Percentiles rank a stretch among this genome's conserved stretches.
Conservation (phyloP, 2,329 filamentous ascomycete species). For the Bipolaris gigantea region DNA sequence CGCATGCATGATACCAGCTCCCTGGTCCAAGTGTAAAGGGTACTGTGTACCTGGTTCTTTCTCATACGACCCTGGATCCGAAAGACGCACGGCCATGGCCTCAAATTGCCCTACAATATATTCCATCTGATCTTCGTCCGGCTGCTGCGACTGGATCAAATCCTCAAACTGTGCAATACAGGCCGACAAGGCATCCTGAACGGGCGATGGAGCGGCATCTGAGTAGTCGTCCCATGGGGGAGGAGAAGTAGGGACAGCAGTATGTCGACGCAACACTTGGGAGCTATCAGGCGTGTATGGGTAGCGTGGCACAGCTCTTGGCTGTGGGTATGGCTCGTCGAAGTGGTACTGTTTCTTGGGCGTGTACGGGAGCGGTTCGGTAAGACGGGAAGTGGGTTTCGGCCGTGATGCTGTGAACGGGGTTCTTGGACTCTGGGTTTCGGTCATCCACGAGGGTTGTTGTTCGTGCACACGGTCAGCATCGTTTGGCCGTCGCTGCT, state of each 20-base stretch:
- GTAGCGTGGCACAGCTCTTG: constrained; percentile 25
- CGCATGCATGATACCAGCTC: constrained; percentile 6
- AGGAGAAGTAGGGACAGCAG: constrained; percentile 21
- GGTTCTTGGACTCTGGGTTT: constrained; percentile 13
- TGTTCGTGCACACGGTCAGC: background rate
- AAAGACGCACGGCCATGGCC: constrained; percentile 35
- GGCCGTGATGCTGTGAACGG: constrained; percentile 19
- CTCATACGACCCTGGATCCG: constrained; percentile 30
- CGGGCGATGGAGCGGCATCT: constrained; percentile 25
- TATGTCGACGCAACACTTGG: constrained; percentile 23
- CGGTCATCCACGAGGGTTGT: constrained; percentile 2
- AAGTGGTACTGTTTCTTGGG: constrained; percentile 22
- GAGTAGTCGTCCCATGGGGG: constrained; percentile 32
- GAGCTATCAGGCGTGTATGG: constrained; percentile 40
- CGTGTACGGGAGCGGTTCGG: constrained; percentile 23
- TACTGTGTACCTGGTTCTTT: constrained; percentile 24
- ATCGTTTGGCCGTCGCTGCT: constrained; percentile 14
- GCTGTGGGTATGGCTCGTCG: constrained; percentile 8
- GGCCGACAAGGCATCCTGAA: constrained; percentile 37
- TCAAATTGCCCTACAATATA: constrained; percentile 40
- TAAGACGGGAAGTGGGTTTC: constrained; percentile 19
- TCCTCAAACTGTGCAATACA: constrained; percentile 38
- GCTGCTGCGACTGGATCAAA: constrained; percentile 34
- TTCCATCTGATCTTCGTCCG: constrained; percentile 40
- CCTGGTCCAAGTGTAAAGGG: constrained; percentile 17